Percentiles rank a stretch among this genome's conserved stretches.
Conservation (phyloP, 1,284 basidiomycete species). For the Ganoderma lingzhi region DNA sequence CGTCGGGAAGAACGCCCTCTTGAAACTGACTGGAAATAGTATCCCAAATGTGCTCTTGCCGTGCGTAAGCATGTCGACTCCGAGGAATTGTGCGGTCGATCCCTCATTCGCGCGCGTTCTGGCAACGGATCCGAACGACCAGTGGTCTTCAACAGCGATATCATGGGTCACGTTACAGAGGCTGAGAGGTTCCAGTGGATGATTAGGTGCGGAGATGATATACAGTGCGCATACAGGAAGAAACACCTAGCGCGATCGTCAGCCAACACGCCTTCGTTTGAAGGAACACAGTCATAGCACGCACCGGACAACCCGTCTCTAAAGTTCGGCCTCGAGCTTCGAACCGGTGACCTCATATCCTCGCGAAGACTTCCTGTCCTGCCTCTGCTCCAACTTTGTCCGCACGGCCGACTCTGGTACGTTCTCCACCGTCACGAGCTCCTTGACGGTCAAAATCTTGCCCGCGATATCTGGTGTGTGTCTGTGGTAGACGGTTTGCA, state of each 20-base stretch:
- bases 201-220: conserved; percentile 16
- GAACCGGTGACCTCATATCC: conserved; percentile 68
- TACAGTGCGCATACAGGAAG: conserved; percentile 9
- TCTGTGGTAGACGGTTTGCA: conserved; percentile 83
- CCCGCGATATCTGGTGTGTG: conserved; percentile 81
- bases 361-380: conserved; percentile 66
- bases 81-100: no score
- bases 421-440: conserved; percentile 87
- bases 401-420: conserved; percentile 70
- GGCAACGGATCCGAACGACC: neutral
- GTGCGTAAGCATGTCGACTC: no score
- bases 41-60: no score
- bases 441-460: conserved; percentile 85
- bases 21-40: no score
- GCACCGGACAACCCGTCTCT: conserved; percentile 12
- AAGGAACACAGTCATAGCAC: neutral
- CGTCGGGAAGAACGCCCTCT: no score
- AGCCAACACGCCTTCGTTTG: neutral
- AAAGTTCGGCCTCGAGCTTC: conserved; percentile 30
- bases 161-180: neutral
- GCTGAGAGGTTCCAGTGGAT: neutral
- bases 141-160: neutral
- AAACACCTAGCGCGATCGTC: conserved; percentile 6
- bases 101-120: neutral
- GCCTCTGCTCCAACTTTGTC: conserved; percentile 70